Conservation (phyloP, 306 rosid genomes). For the Mucuna pruriens region DNA sequence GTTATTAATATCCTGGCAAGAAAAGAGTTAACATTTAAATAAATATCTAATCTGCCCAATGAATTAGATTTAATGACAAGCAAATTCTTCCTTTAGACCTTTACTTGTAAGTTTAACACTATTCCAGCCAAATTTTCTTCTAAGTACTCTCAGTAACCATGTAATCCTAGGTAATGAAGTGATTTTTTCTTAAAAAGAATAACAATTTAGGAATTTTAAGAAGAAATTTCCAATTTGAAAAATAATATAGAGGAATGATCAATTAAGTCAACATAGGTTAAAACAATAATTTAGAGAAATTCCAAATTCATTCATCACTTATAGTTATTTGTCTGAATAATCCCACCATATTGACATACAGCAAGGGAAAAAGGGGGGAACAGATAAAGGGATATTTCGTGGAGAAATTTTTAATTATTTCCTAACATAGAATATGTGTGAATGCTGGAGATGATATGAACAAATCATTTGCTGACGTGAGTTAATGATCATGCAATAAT, state of each 20-base stretch:
- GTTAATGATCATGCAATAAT: not conserved
- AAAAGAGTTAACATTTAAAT: not conserved
- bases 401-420: not conserved
- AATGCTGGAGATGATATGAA: not conserved
- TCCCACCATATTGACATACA: not conserved
- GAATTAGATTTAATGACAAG: not conserved
- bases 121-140: not conserved
- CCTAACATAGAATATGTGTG: not conserved
- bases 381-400: not conserved
- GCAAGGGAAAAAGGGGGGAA: not conserved
- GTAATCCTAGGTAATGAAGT: not conserved
- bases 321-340: not conserved
- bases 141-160: not conserved
- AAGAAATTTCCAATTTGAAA: not conserved
- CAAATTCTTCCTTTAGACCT: not conserved
- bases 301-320: not conserved
- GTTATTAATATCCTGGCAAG: not conserved
- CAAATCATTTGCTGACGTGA: not conserved
- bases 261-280: slow-evolving; percentile 6
- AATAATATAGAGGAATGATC: not conserved
- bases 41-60: not conserved
- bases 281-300: not conserved
- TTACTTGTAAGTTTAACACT: not conserved
- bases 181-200: not conserved
- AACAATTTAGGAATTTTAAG: not conserved